Evolutionary conservation across 2,329 filamentous ascomycete genomes (phyloP).

Genomic region (Calonectria multiphialidica): DNA sequence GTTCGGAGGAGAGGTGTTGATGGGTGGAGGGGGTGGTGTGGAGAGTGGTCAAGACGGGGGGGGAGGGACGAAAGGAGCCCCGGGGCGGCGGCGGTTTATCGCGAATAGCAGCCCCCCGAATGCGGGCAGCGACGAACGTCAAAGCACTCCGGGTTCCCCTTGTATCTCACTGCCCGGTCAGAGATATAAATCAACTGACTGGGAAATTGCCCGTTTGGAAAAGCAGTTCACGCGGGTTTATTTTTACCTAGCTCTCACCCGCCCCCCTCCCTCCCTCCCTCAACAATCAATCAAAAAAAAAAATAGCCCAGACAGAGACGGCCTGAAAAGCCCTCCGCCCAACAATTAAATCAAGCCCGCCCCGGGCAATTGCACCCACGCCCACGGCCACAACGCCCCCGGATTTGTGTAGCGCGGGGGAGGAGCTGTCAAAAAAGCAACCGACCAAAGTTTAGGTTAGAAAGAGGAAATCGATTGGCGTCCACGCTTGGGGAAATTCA

Average conservation of each 20-base stretch:
- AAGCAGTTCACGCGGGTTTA: neutral
- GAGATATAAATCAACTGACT: neutral
- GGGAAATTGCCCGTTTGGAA: neutral
- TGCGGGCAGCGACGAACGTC: neutral
- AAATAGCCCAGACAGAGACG: neutral
- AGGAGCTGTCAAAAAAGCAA: neutral
- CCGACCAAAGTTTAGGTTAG: neutral
- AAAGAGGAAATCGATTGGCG: neutral
- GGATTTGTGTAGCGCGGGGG: slow-evolving; percentile 14
- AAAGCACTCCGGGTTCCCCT: neutral
- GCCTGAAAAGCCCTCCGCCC: neutral
- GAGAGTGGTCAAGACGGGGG: neutral
- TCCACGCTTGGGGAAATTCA: slow-evolving; percentile 1
- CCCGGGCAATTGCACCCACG: neutral
- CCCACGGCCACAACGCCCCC: neutral
- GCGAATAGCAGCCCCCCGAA: slow-evolving; percentile 5
- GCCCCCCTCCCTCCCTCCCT: neutral
- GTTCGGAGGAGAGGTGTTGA: neutral
- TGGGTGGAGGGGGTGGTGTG: slow-evolving; percentile 15
- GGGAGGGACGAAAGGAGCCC: slow-evolving; percentile 19
- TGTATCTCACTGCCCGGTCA: neutral
- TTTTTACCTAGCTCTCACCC: neutral
- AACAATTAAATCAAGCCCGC: neutral
- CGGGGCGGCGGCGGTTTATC: slow-evolving; percentile 13
- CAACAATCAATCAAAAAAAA: neutral